Evolutionary conservation across 257 asterid genomes (phyloP).

Genomic region (Solanum sparsipilum): DNA sequence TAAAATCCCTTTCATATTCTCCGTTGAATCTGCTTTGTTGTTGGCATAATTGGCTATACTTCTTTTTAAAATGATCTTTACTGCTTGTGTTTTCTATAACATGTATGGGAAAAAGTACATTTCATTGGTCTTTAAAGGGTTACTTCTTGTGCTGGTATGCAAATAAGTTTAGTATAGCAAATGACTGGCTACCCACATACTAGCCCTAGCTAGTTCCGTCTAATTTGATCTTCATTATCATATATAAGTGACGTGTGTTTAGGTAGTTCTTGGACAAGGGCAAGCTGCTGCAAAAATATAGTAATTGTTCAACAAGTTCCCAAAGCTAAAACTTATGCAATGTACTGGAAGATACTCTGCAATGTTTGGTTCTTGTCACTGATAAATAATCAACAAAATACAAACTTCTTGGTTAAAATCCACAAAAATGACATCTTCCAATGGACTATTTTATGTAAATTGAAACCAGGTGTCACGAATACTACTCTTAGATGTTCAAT

Average conservation of each 20-base stretch:
- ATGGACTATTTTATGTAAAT: not conserved
- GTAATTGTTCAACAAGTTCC: not conserved
- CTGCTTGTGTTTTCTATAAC: not conserved
- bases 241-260: not conserved
- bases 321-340: not conserved
- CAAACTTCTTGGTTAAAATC: not conserved
- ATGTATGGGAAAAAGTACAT: not conserved
- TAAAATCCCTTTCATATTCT: conserved; percentile 2
- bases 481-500: not conserved
- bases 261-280: not conserved
- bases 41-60: not conserved
- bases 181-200: not conserved
- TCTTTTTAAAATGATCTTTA: no score
- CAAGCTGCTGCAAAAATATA: not conserved
- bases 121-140: not conserved
- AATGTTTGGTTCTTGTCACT: not conserved
- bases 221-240: not conserved
- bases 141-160: not conserved
- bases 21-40: not conserved
- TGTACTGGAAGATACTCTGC: not conserved
- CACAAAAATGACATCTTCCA: not conserved
- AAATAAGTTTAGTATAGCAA: not conserved
- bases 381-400: not conserved
- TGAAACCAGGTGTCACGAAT: not conserved
- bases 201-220: not conserved